Evolutionary conservation across 495 filamentous ascomycete genomes (phyloP), one percentile per base, ranked within the genome.

Genomic region (Daldinia childiae): DNA sequence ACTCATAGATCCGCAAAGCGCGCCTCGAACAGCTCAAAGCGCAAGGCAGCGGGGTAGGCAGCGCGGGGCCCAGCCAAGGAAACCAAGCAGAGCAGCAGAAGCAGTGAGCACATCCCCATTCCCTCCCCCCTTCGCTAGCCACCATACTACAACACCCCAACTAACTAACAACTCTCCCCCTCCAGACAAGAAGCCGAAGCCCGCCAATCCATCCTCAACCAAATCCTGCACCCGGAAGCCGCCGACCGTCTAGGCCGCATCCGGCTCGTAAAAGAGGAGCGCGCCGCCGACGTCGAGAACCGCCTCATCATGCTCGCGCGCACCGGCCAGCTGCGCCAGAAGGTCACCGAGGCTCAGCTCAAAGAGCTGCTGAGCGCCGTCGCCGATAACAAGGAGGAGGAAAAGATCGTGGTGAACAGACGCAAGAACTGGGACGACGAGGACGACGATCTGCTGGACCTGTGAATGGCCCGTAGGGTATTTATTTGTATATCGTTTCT

Each of bases 141-240:
- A 2, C n/a, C 30, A 6, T 21, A 36, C 4, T n/a, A 3, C 4
- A 17, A 12, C 29, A 34, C 50, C 12, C 6, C 5, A 29, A 29
- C 27, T 26, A 55, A 32, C 52, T 34, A 57, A 36, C 30, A 29
- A 55, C 21, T 27, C 15, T 27, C 38, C 6, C 17, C 14, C 4
- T 1, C 5, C 19, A 64, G 55, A 61, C 66, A 72, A 61, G 57
- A 78, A 88, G 84, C 86, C 73, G 90, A 92, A 75, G 87, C 87
- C 29, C 92, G 95, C 64, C 82, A 90, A 77, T 84, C 90, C 30
- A 91, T 97, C 71, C 88, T 99, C 59, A 87, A 85, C 71, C 95
- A 98, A 77, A 97, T 99, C 85, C 92, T 98, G 61, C 88, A 92
- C 66, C 95, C 96, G 76, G 93, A 93, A 76, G 96, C 95, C 21